phyloP scores from a whole-genome alignment of 2,329 filamentous ascomycete species.

The Sporothrix variecibatus region DNA sequence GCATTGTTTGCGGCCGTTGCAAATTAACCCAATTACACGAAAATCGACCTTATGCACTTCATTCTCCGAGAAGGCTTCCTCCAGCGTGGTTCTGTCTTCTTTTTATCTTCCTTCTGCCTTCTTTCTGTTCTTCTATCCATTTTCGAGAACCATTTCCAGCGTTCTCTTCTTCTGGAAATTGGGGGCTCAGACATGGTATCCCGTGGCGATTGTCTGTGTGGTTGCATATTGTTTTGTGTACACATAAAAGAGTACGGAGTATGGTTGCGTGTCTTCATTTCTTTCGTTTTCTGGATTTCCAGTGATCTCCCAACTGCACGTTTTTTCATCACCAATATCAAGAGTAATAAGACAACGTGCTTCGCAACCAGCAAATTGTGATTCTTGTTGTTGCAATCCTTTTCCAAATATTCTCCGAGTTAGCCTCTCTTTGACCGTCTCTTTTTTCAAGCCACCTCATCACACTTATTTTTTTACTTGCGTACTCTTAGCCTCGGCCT shows the following conservation, averaged over 20 bases:
- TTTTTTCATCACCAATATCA: background rate
- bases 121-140: background rate
- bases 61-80: constrained; percentile 9
- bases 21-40: constrained; percentile 15
- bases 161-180: background rate
- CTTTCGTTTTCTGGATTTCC: background rate
- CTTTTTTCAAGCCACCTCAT: background rate
- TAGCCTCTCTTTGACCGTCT: background rate
- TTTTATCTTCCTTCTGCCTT: background rate
- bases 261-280: background rate
- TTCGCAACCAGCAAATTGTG: background rate
- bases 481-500: background rate
- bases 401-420: background rate
- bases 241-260: background rate
- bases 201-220: constrained; percentile 3
- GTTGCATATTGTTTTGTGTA: constrained; percentile 3
- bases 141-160: background rate
- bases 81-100: background rate
- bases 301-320: background rate
- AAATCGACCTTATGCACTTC: constrained; percentile 9
- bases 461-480: too few species aligned
- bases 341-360: background rate
- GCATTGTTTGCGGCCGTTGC: constrained; percentile 4
- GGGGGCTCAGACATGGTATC: background rate
- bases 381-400: background rate